phyloP scores from a whole-genome alignment of 2,329 filamentous ascomycete genomes.

The Aspergillus calidoustus region DNA sequence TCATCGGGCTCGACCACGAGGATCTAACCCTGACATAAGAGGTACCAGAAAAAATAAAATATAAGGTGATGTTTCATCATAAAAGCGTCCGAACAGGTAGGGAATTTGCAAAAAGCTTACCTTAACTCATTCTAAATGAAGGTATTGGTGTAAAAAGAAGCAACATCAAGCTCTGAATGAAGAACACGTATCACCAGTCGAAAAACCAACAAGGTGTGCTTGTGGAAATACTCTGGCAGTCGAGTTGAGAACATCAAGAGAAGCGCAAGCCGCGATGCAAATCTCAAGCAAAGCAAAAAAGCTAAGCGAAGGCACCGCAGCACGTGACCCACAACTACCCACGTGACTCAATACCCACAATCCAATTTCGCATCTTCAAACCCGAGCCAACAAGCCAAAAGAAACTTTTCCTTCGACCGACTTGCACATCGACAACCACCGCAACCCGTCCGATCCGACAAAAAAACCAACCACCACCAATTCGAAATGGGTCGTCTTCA shows the following conservation, averaged over 20 bases:
- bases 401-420: conserved; percentile 14
- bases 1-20: conserved; percentile 65
- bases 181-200: conserved; percentile 3
- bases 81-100: conserved; percentile 20
- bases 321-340: conserved; percentile 39
- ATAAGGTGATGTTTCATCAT: conserved; percentile 74
- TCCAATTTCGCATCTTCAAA: conserved; percentile 14
- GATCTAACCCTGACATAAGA: conserved; percentile 80
- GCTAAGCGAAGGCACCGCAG: conserved; percentile 26
- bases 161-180: conserved; percentile 11
- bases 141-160: conserved; percentile 1
- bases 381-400: conserved; percentile 2
- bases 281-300: conserved; percentile 18
- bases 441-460: conserved; percentile 23
- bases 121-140: conserved; percentile 14
- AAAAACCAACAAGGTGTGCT: neutral
- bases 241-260: conserved; percentile 5
- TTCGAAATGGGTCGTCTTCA: conserved; percentile 77
- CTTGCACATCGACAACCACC: conserved; percentile 35
- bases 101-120: conserved; percentile 32
- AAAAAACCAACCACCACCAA: conserved; percentile 29
- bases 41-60: conserved; percentile 84
- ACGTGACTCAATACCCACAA: conserved; percentile 22
- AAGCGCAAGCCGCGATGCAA: conserved; percentile 8
- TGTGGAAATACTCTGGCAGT: conserved; percentile 1